Base-by-base conservation (phyloP, 75 land plant species). In the Chamaecyparis obtusa region DNA sequence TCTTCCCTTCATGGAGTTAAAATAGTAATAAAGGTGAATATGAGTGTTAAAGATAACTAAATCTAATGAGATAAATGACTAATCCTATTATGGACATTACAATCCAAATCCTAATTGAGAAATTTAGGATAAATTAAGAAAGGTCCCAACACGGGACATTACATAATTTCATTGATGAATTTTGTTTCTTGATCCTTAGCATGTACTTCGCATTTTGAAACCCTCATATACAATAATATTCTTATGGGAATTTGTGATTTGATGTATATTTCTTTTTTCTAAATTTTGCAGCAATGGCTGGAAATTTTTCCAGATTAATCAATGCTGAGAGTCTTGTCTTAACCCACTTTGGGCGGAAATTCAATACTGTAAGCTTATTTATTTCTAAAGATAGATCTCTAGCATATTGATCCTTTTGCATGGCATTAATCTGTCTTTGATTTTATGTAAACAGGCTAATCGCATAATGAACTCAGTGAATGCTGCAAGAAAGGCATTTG, bases 291-390 rank as follows among this genome's bases (percentile, higher is more conserved):
- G 93, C 84, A 74, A 90, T 87, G 92, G 93, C 92, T 84, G 93
- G 91, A 30, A 76, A 84, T 39, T 92, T 92, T 88, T 91, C 93
- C 16, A 91, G 84, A 60, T 67, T 89, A 32, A 90, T 92, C 41
- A 81, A 87, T 84, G 92, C 92, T 16, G 80, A 84, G 15, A 76
- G 89, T n/a, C 90, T 92, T 76, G 86, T 92, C 36, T 89, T 92
- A 10, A 92, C 93, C 33, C 93, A 92, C 89, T 90, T 92, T 46
- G 88, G 91, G n/a, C 83, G 92, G 67, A 88, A 90, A 81, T 79
- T 89, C 83, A 91, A 84, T 71, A 91, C 87, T 71, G 91, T 87
- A 67, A 81, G 83, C 24, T 41, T 32, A n/a, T 27, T 15, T 77
- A n/a, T 39, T 56, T 37, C 24, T 24, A 49, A 43, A 44, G 49